These are phyloP conservation scores for Babesia bigemina DNA, from an alignment of 169 alveolate species.

Conservation along the genomic window DNA sequence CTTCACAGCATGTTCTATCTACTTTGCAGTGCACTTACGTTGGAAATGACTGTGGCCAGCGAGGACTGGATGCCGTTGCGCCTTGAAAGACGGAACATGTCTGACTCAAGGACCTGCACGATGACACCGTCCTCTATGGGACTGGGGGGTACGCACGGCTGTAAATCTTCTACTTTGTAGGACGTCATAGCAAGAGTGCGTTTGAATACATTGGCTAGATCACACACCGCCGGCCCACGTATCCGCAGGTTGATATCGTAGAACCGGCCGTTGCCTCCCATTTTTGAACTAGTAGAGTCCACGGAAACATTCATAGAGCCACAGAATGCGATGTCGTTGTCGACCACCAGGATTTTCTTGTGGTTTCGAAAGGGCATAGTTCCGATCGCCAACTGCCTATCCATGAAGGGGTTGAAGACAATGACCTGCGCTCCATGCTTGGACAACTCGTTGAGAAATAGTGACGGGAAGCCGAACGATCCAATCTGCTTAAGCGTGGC, in stretches of 20 bases:
- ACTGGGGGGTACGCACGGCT: constrained; percentile 24
- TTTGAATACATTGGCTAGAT: constrained; percentile 69
- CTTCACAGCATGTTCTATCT: constrained; percentile 39
- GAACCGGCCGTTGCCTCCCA: constrained; percentile 59
- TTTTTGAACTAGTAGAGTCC: constrained; percentile 24
- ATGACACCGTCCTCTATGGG: constrained; percentile 65
- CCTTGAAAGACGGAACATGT: constrained; percentile 47
- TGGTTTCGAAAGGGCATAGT: constrained; percentile 81
- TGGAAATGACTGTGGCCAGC: constrained; percentile 33
- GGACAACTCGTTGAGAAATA: constrained; percentile 33
- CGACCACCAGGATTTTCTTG: constrained; percentile 76
- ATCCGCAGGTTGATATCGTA: constrained; percentile 56
- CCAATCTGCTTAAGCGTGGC: constrained; percentile 25
- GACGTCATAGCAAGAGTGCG: constrained; percentile 69
- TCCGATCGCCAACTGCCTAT: constrained; percentile 51
- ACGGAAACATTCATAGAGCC: constrained; percentile 82
- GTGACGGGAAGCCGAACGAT: constrained; percentile 44
- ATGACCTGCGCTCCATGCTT: constrained; percentile 50
- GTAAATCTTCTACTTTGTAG: background rate
- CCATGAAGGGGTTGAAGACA: constrained; percentile 51
- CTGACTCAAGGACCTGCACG: constrained; percentile 78
- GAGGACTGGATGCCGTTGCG: constrained; percentile 72
- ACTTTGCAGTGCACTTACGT: constrained; percentile 33
- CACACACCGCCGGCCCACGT: constrained; percentile 74
- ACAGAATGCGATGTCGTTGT: constrained; percentile 76